Evolutionary conservation across 306 rosid species (phyloP), one percentile per base, ranked within the genome.

Genomic region (Lablab purpureus): DNA sequence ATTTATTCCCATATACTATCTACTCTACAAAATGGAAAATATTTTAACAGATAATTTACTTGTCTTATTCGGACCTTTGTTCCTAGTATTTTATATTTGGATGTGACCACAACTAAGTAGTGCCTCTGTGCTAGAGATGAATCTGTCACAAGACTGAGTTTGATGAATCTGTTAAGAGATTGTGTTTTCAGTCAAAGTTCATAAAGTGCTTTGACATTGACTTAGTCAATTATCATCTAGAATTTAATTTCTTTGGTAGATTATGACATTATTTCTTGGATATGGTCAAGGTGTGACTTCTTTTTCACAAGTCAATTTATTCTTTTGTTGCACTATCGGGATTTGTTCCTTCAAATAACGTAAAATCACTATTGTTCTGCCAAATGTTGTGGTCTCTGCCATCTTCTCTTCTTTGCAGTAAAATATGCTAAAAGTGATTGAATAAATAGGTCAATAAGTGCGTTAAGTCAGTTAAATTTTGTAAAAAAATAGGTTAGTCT

Each of bases 141-240:
- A 76, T 17, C 56, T 17, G 30, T 23, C 45, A 62, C 43, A 21
- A 17, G 68, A 62, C 45, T 32, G 23, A 17, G 68, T 62, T 62
- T 21, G 45, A 66, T 59, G 65, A 66, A 73, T 13, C 71, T 13
- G 23, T 15, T 23, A 54, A 13, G 46, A 49, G 58, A 69, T 41
- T 71, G 25, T 12, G 22, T 30, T 63, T 68, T 14, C 49, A 34
- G 85, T 73, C 72, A 49, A 41, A 40, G 59, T 40, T 51, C 36
- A 34, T 34, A 34, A 25, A 73, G 81, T 34, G 46, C 37, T 76
- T 81, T 79, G 87, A 86, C 89, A 36, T 64, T 78, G 88, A 84
- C 86, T 79, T 65, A 45, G 70, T 73, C 64, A 19, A 62, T 25
- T 46, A 74, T 78, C 70, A 73, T 63, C 74, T 30, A 77, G 13